Conservation (phyloP, 768 basidiomycete genomes). For the Mycena floridula region DNA sequence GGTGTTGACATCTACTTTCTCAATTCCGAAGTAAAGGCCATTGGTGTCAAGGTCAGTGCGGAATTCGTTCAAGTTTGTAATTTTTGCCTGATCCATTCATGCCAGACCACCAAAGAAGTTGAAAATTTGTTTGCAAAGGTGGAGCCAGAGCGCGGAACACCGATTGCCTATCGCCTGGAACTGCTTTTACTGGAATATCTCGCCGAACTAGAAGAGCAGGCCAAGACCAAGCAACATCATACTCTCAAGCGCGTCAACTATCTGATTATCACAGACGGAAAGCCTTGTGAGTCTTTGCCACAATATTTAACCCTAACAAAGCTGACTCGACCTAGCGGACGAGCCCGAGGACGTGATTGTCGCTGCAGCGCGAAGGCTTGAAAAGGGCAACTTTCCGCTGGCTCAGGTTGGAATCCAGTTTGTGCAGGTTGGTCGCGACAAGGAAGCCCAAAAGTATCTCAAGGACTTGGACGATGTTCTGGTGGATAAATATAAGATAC, state of each 20-base stretch:
- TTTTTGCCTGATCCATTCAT: too few relatives aligned
- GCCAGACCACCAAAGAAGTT: slow-evolving; percentile 4
- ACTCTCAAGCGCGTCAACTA: slow-evolving; percentile 51
- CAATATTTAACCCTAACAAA: neutral
- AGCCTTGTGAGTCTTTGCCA: slow-evolving; percentile 35
- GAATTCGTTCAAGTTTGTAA: too few relatives aligned
- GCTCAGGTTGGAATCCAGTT: slow-evolving; percentile 66
- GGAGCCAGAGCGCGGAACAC: slow-evolving; percentile 2
- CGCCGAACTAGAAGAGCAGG: slow-evolving; percentile 18
- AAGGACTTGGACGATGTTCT: slow-evolving; percentile 55
- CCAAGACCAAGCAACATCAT: slow-evolving; percentile 19
- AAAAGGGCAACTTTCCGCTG: slow-evolving; percentile 43
- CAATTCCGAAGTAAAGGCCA: neutral
- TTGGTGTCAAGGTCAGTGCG: neutral
- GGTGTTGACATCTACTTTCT: neutral
- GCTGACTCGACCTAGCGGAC: slow-evolving; percentile 31
- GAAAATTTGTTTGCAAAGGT: slow-evolving; percentile 1
- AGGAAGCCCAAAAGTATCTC: slow-evolving; percentile 35
- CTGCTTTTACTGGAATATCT: slow-evolving; percentile 24
- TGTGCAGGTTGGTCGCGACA: slow-evolving; percentile 57
- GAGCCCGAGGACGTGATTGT: slow-evolving; percentile 45
- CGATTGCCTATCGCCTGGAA: slow-evolving; percentile 23
- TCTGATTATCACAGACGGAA: slow-evolving; percentile 61
- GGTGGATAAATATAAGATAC: slow-evolving; percentile 29
- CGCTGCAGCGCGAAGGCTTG: slow-evolving; percentile 41